A percentile compares a stretch with the other conserved stretches of the same genome.
phyloP scores from a whole-genome alignment of 805 yeast species.

The Wickerhamiella siamensis region DNA sequence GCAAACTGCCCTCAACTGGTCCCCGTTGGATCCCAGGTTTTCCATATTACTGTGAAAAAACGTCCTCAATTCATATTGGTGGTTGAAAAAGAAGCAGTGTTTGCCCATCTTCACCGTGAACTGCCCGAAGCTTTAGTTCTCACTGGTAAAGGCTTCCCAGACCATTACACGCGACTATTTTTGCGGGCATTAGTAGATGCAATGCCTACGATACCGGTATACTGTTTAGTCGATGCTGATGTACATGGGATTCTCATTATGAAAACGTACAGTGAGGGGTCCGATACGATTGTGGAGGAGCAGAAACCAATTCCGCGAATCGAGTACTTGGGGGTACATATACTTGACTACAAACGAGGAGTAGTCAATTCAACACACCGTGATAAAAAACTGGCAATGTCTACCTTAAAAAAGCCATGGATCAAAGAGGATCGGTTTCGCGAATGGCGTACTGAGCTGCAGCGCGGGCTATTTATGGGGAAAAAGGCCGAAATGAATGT shows the following conservation, averaged over 20 bases:
- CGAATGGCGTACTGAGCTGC: conserved; percentile 33
- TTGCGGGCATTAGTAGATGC: conserved; percentile 21
- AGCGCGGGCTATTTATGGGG: conserved; percentile 36
- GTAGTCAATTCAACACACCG: conserved; percentile 18
- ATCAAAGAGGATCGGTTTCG: conserved; percentile 11
- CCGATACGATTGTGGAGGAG: conserved; percentile 9
- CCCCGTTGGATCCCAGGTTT: conserved; percentile 24
- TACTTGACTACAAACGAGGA: conserved; percentile 28
- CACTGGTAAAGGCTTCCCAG: conserved; percentile 61
- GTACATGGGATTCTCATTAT: conserved; percentile 47
- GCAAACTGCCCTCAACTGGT: conserved; percentile 21
- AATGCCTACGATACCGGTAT: conserved; percentile 28
- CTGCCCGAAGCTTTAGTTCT: conserved; percentile 25
- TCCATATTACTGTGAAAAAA: conserved; percentile 13
- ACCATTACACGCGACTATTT: conserved; percentile 35
- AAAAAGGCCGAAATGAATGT: conserved; percentile 47
- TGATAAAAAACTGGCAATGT: conserved; percentile 24
- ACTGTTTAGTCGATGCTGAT: conserved; percentile 47
- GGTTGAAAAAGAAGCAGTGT: conserved; percentile 38
- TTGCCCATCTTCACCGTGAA: conserved; percentile 22
- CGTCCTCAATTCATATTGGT: conserved; percentile 27
- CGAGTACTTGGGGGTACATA: conserved; percentile 29
- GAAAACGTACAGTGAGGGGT: conserved; percentile 24
- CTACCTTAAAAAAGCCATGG: conserved; percentile 22
- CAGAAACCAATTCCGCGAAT: conserved; percentile 10